Evolutionary conservation across 2,329 filamentous ascomycete genomes (phyloP).

Genomic region (Orbilia oligospora): DNA sequence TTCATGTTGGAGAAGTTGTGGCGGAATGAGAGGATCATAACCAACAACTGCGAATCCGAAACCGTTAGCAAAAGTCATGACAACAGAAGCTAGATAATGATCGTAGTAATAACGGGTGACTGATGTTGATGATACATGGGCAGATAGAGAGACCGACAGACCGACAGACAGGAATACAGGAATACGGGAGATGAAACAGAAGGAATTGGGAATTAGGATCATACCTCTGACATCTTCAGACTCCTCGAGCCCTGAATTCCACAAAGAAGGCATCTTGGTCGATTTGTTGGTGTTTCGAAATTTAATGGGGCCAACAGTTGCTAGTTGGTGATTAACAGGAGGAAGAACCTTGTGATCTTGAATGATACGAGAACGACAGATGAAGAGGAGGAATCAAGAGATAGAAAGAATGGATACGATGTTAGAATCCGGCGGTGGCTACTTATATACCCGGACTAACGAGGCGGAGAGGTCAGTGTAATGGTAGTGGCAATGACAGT

Average conservation of each 20-base stretch:
- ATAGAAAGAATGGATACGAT: neutral
- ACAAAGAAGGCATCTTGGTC: conserved; percentile 52
- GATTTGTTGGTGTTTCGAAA: conserved; percentile 32
- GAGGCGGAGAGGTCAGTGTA: neutral
- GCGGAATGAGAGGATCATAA: conserved; percentile 64
- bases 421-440: neutral
- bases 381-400: neutral
- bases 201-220: neutral
- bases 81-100: conserved; percentile 17
- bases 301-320: neutral
- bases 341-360: neutral
- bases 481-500: too few species aligned
- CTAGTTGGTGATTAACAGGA: conserved; percentile 1
- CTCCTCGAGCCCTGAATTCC: conserved; percentile 61
- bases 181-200: neutral
- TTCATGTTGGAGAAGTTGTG: conserved; percentile 63
- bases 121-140: neutral
- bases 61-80: conserved; percentile 23
- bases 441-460: neutral
- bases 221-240: conserved; percentile 63
- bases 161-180: conserved; percentile 21
- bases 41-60: conserved; percentile 61
- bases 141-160: too few species aligned
- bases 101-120: neutral
- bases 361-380: neutral